Percentiles rank a stretch among this genome's conserved stretches.
Conservation (phyloP, 129 eudicot genomes). For the Escallonia herrerae region DNA sequence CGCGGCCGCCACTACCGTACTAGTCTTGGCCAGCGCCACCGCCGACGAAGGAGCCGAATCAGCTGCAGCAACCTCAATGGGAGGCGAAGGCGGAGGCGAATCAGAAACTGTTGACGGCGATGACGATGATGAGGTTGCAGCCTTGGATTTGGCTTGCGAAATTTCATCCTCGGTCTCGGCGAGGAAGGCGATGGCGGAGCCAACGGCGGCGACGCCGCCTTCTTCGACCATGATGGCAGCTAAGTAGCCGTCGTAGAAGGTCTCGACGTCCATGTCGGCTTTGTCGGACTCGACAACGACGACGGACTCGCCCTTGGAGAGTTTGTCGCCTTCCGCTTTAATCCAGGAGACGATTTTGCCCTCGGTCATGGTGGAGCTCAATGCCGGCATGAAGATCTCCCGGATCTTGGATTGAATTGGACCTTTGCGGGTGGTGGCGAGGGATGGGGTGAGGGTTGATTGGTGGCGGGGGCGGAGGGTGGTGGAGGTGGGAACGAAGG, state of each 20-base stretch:
- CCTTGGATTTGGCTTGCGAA: slow-evolving; percentile 45
- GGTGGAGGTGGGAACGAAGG: slow-evolving; percentile 56
- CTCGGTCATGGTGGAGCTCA: slow-evolving; percentile 95
- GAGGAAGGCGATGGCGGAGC: slow-evolving; percentile 76
- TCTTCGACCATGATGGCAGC: slow-evolving; percentile 92
- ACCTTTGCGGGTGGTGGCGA: slow-evolving; percentile 16
- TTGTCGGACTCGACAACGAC: slow-evolving; percentile 95
- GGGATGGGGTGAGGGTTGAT: slow-evolving; percentile 3
- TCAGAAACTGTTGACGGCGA: not conserved
- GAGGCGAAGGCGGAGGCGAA: slow-evolving; percentile 18
- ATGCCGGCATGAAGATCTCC: slow-evolving; percentile 96
- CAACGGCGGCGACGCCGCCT: slow-evolving; percentile 80
- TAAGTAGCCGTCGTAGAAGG: slow-evolving; percentile 83
- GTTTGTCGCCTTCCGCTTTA: slow-evolving; percentile 91
- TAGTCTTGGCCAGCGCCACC: slow-evolving; percentile 14
- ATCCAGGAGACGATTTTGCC: slow-evolving; percentile 93
- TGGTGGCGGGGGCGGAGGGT: slow-evolving; percentile 30
- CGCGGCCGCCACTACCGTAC: slow-evolving; percentile 20
- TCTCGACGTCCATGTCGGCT: slow-evolving; percentile 98
- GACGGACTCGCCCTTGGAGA: slow-evolving; percentile 80
- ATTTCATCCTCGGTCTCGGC: slow-evolving; percentile 92
- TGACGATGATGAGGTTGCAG: slow-evolving; percentile 18
- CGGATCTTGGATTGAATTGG: slow-evolving; percentile 68
- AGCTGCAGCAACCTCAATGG: slow-evolving; percentile 16
- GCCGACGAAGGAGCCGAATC: slow-evolving; percentile 9